phyloP scores from a whole-genome alignment of 1,139 yeast genomes.

The Kodamaea fungicola region DNA sequence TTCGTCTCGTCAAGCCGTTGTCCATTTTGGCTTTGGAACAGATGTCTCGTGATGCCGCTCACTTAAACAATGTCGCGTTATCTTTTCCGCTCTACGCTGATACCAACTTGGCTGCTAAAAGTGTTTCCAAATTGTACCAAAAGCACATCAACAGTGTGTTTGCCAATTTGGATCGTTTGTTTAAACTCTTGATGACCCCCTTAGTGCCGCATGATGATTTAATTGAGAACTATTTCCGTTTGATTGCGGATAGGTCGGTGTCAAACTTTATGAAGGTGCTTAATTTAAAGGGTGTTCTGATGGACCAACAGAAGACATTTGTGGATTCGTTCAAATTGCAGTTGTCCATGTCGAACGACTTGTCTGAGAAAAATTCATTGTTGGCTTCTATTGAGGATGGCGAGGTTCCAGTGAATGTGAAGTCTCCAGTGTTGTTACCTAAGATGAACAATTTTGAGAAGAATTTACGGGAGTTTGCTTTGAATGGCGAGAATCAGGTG shows the following conservation, averaged over 20 bases:
- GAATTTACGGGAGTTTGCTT: conserved; percentile 51
- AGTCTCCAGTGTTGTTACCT: conserved; percentile 25
- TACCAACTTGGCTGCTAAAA: conserved; percentile 15
- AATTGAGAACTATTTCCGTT: conserved; percentile 61
- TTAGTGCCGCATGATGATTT: conserved; percentile 60
- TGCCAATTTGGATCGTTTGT: conserved; percentile 53
- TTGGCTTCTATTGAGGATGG: conserved; percentile 25
- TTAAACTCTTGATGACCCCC: conserved; percentile 65
- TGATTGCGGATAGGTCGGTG: conserved; percentile 63
- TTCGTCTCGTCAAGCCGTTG: conserved; percentile 62
- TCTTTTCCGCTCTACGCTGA: conserved; percentile 48
- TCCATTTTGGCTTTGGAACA: conserved; percentile 76
- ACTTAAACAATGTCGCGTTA: conserved; percentile 54
- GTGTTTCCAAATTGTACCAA: conserved; percentile 38
- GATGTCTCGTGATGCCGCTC: conserved; percentile 65
- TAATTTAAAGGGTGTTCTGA: conserved; percentile 58
- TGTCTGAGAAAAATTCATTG: conserved; percentile 21
- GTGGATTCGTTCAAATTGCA: conserved; percentile 61
- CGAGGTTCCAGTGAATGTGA: conserved; percentile 9
- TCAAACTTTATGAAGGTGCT: conserved; percentile 64
- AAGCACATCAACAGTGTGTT: conserved; percentile 51
- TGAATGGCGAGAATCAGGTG: conserved; percentile 53
- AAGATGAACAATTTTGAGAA: conserved; percentile 51
- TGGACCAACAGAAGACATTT: conserved; percentile 45
- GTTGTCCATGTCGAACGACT: conserved; percentile 40